Evolutionary conservation across 345 rosid genomes (phyloP).

Genomic region (Arabidopsis suecica): DNA sequence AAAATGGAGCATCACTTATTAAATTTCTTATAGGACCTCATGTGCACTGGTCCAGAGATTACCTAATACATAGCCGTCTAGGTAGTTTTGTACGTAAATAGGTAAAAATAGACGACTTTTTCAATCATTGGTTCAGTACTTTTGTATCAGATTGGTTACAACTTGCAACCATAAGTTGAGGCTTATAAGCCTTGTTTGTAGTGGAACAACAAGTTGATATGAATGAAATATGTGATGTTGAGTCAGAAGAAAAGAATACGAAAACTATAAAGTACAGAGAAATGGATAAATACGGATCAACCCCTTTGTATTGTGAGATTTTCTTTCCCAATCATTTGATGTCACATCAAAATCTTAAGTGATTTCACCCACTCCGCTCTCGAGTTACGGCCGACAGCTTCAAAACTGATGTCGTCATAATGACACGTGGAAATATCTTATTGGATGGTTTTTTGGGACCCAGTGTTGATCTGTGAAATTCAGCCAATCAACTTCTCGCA

Average conservation of each 20-base stretch:
- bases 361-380: conserved; percentile 31
- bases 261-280: neutral
- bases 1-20: neutral
- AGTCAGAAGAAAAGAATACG: neutral
- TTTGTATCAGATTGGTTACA: conserved; percentile 18
- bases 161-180: neutral
- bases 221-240: conserved; percentile 13
- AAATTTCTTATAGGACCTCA: neutral
- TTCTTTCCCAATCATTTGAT: conserved; percentile 46
- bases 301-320: conserved; percentile 15
- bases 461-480: conserved; percentile 1
- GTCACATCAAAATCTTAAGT: conserved; percentile 43
- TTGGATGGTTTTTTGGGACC: conserved; percentile 17
- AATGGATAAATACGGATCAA: conserved; percentile 25
- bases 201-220: conserved; percentile 11
- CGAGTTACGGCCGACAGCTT: conserved; percentile 45
- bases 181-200: neutral
- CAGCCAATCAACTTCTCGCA: conserved; percentile 44
- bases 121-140: conserved; percentile 4
- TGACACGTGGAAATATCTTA: neutral
- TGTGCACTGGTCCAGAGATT: neutral
- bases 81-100: neutral
- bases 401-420: neutral
- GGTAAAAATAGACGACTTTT: neutral
- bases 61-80: neutral